Percentiles rank a stretch among this genome's conserved stretches.
These are phyloP conservation scores for Cercospora sp. DNA, from an alignment of 2,329 filamentous ascomycete genomes.

Conservation along the genomic window DNA sequence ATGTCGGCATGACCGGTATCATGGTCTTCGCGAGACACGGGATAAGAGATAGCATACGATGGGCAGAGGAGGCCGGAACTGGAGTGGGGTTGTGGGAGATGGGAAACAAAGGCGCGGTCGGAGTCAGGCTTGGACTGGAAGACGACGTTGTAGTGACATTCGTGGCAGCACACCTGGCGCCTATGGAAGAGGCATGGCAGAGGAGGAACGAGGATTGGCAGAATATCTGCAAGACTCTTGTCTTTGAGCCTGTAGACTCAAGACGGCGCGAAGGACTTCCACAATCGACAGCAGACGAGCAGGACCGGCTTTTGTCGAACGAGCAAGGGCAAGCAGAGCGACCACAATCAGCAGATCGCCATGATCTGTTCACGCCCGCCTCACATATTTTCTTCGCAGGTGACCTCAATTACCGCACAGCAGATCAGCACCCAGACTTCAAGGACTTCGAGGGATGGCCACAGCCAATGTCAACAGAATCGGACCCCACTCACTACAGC, in stretches of 20 bases:
- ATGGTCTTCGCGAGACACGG: conserved; percentile 75
- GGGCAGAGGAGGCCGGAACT: conserved; percentile 75
- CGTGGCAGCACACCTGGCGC: conserved; percentile 82
- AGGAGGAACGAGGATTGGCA: conserved; percentile 86
- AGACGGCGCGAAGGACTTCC: conserved; percentile 20
- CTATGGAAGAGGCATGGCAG: conserved; percentile 76
- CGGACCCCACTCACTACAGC: conserved; percentile 62
- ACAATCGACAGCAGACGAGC: conserved; percentile 24
- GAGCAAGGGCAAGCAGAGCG: not conserved
- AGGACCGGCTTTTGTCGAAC: conserved; percentile 20
- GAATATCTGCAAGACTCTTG: conserved; percentile 73
- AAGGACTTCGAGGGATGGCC: conserved; percentile 63
- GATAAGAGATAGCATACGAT: conserved; percentile 57
- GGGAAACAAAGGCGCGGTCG: conserved; percentile 94
- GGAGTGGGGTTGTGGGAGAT: conserved; percentile 84
- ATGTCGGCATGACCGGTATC: conserved; percentile 86
- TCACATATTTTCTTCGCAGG: conserved; percentile 83
- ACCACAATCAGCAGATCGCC: conserved; percentile 4
- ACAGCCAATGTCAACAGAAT: conserved; percentile 52
- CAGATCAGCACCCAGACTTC: conserved; percentile 60
- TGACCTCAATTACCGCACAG: conserved; percentile 93
- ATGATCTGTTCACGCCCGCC: conserved; percentile 67
- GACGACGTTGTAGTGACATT: conserved; percentile 68
- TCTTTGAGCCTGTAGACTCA: conserved; percentile 56
- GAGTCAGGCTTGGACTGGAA: conserved; percentile 66